Conservation (phyloP, 164 flowering plant genomes). For the Sextonia rubra region DNA sequence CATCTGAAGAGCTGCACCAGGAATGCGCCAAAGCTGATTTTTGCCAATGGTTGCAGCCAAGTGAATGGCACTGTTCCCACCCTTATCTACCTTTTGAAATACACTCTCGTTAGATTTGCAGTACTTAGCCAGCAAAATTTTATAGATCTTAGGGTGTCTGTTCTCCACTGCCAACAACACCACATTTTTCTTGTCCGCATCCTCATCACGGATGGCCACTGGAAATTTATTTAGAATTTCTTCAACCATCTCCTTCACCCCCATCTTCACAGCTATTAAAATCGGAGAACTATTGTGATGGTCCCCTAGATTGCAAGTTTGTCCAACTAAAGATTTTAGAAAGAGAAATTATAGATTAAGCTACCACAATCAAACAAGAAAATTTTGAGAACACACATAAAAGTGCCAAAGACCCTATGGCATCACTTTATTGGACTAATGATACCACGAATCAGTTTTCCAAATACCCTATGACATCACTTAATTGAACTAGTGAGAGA, state of each 20-base stretch:
- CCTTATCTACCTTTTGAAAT: slow-evolving; percentile 25
- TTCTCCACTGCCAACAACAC: slow-evolving; percentile 38
- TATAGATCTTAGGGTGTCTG: slow-evolving; percentile 35
- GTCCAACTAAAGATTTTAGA: too few relatives aligned
- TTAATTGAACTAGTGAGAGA: too few relatives aligned
- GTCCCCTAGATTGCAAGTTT: too few relatives aligned
- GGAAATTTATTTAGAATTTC: slow-evolving; percentile 28
- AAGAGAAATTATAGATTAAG: too few relatives aligned
- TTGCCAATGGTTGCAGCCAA: slow-evolving; percentile 29
- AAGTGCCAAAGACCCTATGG: too few relatives aligned
- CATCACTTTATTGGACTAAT: too few relatives aligned
- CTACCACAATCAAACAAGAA: too few relatives aligned
- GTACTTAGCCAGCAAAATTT: slow-evolving; percentile 14
- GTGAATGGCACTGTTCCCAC: slow-evolving; percentile 40
- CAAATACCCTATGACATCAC: too few relatives aligned
- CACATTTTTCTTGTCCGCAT: slow-evolving; percentile 29
- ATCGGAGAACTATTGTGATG: too few relatives aligned
- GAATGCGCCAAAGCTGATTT: slow-evolving; percentile 36
- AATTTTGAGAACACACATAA: too few relatives aligned
- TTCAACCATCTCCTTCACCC: slow-evolving; percentile 38
- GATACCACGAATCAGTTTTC: too few relatives aligned
- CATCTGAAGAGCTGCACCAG: slow-evolving; percentile 39
- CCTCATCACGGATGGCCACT: slow-evolving; percentile 30
- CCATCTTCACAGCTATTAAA: slow-evolving; percentile 2
- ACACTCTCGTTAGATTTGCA: slow-evolving; percentile 15